Evolutionary conservation across 306 rosid species (phyloP), one percentile per base, ranked within the genome.

Genomic region (Potentilla sterilis): DNA sequence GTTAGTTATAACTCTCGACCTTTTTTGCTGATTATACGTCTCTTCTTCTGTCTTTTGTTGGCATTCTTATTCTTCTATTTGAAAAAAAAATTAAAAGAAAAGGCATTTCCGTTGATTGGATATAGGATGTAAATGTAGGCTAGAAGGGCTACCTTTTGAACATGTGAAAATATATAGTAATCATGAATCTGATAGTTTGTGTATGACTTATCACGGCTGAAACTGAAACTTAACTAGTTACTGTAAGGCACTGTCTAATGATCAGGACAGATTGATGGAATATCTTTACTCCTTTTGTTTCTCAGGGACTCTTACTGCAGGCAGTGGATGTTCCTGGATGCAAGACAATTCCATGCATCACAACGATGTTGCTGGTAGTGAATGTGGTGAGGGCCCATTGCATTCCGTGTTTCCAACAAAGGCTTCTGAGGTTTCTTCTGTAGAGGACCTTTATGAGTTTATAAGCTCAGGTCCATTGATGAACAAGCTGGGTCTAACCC

Each of bases 391-490:
- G 73, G 82, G 89, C 67, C 80, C 84, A 68, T 9, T 85, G 59
- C 51, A 74, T 84, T 89, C 88, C 14, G 80, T 78, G 47, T 84
- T 86, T 67, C 97, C 96, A 7, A 10, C 84, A 70, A 76, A 87
- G 79, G 84, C 84, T 48, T 97, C 99, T 3, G 82, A 89, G 85
- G 90, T 90, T 67, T 85, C 93, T 76, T 82, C 87, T 58, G 89
- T 95, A 79, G 79, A 87, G 81, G 92, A 92, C 74, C 92, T 95
- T 79, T 92, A 63, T 48, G 88, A 81, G 7, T 89, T 92, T 81
- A 95, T 95, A 81, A 90, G 97, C 86, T 87, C 92, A 9, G 97
- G 97, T 80, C 93, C 96, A 67, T 79, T 95, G 81, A 13, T 92
- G 40, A 83, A 87, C 49, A 90, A 81, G 79, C 51, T 89, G 66